Percentiles rank a stretch among this genome's conserved stretches.
These are phyloP conservation scores for Thraustotheca clavata DNA, from an alignment of 352 stramenopile genomes.

Conservation along the genomic window DNA sequence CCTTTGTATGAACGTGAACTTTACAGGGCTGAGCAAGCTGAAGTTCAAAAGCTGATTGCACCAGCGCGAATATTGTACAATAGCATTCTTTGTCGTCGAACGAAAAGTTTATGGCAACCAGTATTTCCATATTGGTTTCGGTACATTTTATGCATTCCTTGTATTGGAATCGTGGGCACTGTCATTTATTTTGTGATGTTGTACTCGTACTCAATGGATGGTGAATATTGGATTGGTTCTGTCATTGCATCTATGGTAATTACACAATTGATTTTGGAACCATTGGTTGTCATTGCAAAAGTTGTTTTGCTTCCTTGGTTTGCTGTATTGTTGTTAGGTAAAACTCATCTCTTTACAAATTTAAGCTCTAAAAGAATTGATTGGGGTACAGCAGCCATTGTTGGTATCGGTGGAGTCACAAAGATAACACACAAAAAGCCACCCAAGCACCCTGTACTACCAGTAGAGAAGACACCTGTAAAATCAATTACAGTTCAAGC, in stretches of 20 bases:
- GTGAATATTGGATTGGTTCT: constrained; percentile 51
- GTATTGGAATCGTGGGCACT: constrained; percentile 43
- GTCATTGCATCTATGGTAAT: constrained; percentile 43
- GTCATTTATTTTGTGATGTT: constrained; percentile 60
- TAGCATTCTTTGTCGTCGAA: constrained; percentile 45
- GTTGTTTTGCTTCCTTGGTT: constrained; percentile 64
- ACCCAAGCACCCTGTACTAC: constrained; percentile 37
- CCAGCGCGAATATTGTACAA: constrained; percentile 67
- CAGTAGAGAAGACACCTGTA: constrained; percentile 47
- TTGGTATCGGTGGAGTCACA: constrained; percentile 38
- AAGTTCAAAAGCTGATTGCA: constrained; percentile 51
- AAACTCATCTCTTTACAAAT: constrained; percentile 45
- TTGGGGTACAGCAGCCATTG: constrained; percentile 34
- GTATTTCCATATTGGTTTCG: constrained; percentile 68
- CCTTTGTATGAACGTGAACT: constrained; percentile 50
- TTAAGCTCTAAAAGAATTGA: constrained; percentile 40
- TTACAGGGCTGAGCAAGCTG: constrained; percentile 49
- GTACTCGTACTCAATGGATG: constrained; percentile 55
- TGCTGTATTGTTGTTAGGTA: constrained; percentile 38
- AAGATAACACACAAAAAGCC: constrained; percentile 29
- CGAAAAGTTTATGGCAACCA: constrained; percentile 37
- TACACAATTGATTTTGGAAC: constrained; percentile 53
- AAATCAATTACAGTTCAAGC: constrained; percentile 48
- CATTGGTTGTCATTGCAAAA: constrained; percentile 59
- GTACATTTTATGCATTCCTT: constrained; percentile 59